A percentile compares a stretch with the other conserved stretches of the same genome.
Evolutionary conservation across 2,329 filamentous ascomycete species (phyloP).

Genomic region (Xylariaceae sp.): DNA sequence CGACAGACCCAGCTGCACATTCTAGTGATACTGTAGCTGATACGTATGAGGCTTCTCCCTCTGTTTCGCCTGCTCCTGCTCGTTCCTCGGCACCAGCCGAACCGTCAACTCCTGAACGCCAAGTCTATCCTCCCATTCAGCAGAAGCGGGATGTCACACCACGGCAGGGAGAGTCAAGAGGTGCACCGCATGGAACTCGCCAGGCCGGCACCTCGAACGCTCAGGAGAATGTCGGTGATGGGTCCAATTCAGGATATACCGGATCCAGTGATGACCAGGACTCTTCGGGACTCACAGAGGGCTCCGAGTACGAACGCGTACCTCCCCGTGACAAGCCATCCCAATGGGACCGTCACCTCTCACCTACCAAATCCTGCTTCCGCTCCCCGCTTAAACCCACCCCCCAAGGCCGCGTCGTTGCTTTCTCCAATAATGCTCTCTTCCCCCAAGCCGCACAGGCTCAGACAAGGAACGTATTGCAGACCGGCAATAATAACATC

Average conservation of each 20-base stretch:
- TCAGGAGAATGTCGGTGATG: constrained; percentile 11
- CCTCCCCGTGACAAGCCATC: constrained; percentile 42
- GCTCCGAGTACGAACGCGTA: constrained; percentile 37
- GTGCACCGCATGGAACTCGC: constrained; percentile 37
- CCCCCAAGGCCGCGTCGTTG: constrained; percentile 54
- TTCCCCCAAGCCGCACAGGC: constrained; percentile 34
- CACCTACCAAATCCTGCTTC: constrained; percentile 52
- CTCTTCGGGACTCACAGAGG: constrained; percentile 34
- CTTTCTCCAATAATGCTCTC: constrained; percentile 49
- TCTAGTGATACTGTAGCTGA: constrained; percentile 27
- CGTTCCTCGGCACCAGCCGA: constrained; percentile 12
- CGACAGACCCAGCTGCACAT: constrained; percentile 29
- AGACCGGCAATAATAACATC: constrained; percentile 4
- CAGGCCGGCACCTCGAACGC: constrained; percentile 25
- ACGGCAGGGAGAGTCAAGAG: constrained; percentile 31
- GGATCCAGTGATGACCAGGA: constrained; percentile 26
- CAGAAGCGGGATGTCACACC: constrained; percentile 49
- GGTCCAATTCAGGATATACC: neutral
- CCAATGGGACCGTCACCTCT: constrained; percentile 46
- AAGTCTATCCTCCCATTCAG: constrained; percentile 33
- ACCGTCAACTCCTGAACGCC: constrained; percentile 23
- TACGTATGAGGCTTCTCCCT: constrained; percentile 23
- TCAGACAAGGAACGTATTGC: constrained; percentile 5
- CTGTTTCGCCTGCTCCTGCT: constrained; percentile 16
- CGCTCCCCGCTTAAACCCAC: constrained; percentile 54